phyloP scores from a whole-genome alignment of 73 alveolate species.

The Paraurostyla sp. region DNA sequence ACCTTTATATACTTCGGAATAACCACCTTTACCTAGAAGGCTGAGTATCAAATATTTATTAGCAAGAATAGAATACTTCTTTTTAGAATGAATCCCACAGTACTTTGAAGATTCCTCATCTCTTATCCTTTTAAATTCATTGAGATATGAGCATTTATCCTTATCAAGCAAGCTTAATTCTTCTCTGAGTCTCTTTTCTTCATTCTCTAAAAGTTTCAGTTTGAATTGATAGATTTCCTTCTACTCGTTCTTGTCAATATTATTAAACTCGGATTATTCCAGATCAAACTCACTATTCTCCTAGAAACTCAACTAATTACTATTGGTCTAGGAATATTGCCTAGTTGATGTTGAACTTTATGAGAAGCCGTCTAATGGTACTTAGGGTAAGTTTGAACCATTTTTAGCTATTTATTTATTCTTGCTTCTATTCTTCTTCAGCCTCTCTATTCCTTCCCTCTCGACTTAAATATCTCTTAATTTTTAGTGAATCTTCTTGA shows the following conservation, averaged over 20 bases:
- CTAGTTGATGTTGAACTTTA: too few species aligned
- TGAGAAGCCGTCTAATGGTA: constrained; percentile 51
- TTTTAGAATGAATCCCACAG: constrained; percentile 79
- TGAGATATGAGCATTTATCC: constrained; percentile 81
- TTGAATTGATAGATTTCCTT: constrained; percentile 83
- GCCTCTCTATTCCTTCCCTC: constrained; percentile 75
- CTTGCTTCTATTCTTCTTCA: constrained; percentile 53
- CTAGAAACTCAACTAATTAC: neutral
- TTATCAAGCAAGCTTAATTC: constrained; percentile 80
- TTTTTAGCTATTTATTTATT: neutral
- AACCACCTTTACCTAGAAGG: constrained; percentile 98
- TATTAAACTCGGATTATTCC: constrained; percentile 77
- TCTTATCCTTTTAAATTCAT: constrained; percentile 84
- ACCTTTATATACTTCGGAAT: constrained; percentile 98
- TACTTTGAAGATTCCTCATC: constrained; percentile 85
- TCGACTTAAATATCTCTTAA: constrained; percentile 64
- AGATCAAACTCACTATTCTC: constrained; percentile 61
- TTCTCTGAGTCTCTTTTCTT: constrained; percentile 84
- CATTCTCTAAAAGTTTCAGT: constrained; percentile 80
- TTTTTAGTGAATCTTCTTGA: constrained; percentile 43
- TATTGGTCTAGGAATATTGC: neutral
- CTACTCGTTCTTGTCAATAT: constrained; percentile 84
- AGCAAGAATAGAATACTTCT: constrained; percentile 86
- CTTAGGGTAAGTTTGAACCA: constrained; percentile 31
- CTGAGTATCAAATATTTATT: constrained; percentile 89